phyloP scores from a whole-genome alignment of 768 basidiomycete species.

The Neoboletus magnificus region DNA sequence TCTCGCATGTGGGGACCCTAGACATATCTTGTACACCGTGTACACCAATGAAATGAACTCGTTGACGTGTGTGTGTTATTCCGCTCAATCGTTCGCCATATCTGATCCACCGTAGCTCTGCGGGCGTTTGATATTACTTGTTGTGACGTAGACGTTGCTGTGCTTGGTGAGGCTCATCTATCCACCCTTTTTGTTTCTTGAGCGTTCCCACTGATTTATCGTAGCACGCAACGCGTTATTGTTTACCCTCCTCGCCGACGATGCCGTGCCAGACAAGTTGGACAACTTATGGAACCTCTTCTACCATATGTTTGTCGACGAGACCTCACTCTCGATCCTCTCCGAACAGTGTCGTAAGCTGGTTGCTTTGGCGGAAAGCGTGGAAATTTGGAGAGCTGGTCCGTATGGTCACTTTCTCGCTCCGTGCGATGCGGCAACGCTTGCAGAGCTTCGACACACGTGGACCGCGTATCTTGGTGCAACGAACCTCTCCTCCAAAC shows the following conservation, averaged over 20 bases:
- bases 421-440: conserved; percentile 20
- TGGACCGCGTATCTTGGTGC: conserved; percentile 22
- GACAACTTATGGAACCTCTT: conserved; percentile 25
- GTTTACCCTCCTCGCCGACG: conserved; percentile 26
- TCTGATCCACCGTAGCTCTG: conserved; percentile 6
- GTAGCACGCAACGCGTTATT: conserved; percentile 28
- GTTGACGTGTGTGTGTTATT: conserved; percentile 1
- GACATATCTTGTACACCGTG: conserved; percentile 50
- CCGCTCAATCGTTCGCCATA: background rate
- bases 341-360: conserved; percentile 28
- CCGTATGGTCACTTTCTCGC: conserved; percentile 26
- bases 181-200: background rate
- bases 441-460: conserved; percentile 14
- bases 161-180: conserved; percentile 20
- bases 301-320: conserved; percentile 25
- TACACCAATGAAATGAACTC: conserved; percentile 16
- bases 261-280: conserved; percentile 5
- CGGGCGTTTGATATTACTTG: conserved; percentile 28
- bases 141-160: conserved; percentile 27
- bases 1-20: conserved; percentile 55
- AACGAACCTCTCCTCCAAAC: background rate
- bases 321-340: conserved; percentile 15
- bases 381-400: conserved; percentile 21
- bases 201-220: background rate
- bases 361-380: conserved; percentile 12